A percentile compares a stretch with the other conserved stretches of the same genome.
phyloP scores from a whole-genome alignment of 2,329 filamentous ascomycete genomes.

The Claviceps sorghi region DNA sequence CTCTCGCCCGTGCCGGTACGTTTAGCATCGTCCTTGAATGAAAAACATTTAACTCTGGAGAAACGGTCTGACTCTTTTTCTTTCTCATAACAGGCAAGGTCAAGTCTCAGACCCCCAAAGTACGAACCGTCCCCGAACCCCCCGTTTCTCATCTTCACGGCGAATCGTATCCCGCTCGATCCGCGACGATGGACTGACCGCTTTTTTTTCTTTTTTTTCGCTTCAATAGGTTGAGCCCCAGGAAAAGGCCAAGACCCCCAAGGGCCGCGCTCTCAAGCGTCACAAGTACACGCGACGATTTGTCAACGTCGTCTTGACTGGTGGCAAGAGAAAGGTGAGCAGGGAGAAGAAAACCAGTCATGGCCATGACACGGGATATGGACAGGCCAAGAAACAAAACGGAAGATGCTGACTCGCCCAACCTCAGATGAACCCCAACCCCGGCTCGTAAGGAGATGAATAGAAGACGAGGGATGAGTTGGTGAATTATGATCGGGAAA shows the following conservation, averaged over 20 bases:
- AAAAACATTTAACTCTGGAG: background rate
- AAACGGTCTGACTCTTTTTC: background rate
- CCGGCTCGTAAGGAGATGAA: slow-evolving; percentile 43
- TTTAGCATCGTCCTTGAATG: background rate
- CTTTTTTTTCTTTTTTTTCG: background rate
- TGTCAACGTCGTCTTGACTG: slow-evolving; percentile 94
- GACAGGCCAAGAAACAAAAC: background rate
- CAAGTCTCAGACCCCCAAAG: slow-evolving; percentile 91
- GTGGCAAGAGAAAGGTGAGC: slow-evolving; percentile 93
- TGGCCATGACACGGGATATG: background rate
- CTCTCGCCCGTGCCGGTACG: slow-evolving; percentile 68
- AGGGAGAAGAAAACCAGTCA: background rate
- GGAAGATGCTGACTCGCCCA: slow-evolving; percentile 11
- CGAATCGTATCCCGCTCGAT: background rate
- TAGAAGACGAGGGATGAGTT: slow-evolving; percentile 11
- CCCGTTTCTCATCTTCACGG: background rate
- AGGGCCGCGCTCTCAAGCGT: slow-evolving; percentile 96
- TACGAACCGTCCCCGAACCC: slow-evolving; percentile 29
- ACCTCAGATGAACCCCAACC: slow-evolving; percentile 72
- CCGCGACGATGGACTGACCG: slow-evolving; percentile 17
- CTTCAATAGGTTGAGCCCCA: slow-evolving; percentile 58
- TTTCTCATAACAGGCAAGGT: slow-evolving; percentile 82
- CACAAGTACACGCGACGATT: slow-evolving; percentile 94
- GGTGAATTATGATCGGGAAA: slow-evolving; percentile 16
- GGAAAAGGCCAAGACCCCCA: slow-evolving; percentile 94